Percentiles rank a stretch among this genome's conserved stretches.
Conservation (phyloP, 495 filamentous ascomycete species). For the Tuber melanosporum region DNA sequence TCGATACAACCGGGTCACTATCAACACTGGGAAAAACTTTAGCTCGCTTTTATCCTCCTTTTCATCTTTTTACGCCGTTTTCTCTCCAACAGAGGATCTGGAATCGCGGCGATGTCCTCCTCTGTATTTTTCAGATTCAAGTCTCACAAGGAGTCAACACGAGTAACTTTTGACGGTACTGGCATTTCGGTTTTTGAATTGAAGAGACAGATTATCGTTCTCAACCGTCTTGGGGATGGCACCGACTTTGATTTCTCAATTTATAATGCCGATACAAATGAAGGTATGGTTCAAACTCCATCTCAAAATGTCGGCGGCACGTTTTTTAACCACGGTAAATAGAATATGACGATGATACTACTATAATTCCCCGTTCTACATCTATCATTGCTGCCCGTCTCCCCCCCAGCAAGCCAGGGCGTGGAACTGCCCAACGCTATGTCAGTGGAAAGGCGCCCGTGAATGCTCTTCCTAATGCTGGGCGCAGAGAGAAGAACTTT, state of each 20-base stretch:
- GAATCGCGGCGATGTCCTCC: conserved; percentile 64
- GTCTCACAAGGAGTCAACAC: conserved; percentile 88
- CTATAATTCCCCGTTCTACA: conserved; percentile 86
- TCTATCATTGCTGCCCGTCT: conserved; percentile 84
- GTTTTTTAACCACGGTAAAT: conserved; percentile 6
- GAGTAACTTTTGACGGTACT: conserved; percentile 95
- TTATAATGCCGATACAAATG: conserved; percentile 79
- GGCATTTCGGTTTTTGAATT: conserved; percentile 97
- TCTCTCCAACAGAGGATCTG: conserved; percentile 15
- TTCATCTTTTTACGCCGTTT: background rate
- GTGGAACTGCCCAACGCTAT: conserved; percentile 87
- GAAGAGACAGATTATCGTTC: conserved; percentile 94
- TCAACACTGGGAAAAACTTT: conserved; percentile 16
- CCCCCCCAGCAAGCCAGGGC: conserved; percentile 70
- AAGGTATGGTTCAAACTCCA: conserved; percentile 57
- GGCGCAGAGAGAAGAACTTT: conserved; percentile 48
- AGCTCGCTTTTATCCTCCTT: conserved; percentile 23
- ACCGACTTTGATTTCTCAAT: conserved; percentile 95
- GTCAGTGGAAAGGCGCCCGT: conserved; percentile 94
- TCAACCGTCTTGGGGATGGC: conserved; percentile 87
- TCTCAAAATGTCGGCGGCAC: conserved; percentile 31
- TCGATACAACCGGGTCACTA: conserved; percentile 29
- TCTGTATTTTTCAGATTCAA: conserved; percentile 99
- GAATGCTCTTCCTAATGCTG: conserved; percentile 71
- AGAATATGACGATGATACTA: conserved; percentile 97